Conservation (phyloP, 805 yeast genomes). For the Barnettozyma wickerhamii region DNA sequence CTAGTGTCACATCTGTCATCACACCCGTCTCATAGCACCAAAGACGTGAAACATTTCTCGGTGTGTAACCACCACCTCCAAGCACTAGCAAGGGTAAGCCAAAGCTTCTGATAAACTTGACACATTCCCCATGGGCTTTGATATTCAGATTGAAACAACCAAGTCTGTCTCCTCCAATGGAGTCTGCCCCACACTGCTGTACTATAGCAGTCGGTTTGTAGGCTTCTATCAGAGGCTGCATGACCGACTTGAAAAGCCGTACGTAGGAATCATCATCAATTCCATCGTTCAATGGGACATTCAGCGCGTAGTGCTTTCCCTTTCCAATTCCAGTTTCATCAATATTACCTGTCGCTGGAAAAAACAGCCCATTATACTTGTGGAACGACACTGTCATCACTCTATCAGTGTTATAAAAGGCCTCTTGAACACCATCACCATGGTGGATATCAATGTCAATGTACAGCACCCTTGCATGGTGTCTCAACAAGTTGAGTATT, state of each 20-base stretch:
- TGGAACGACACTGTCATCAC: slow-evolving; percentile 91
- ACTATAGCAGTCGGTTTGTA: slow-evolving; percentile 95
- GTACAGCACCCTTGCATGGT: slow-evolving; percentile 81
- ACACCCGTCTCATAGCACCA: slow-evolving; percentile 95
- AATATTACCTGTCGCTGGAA: slow-evolving; percentile 90
- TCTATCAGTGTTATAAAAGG: slow-evolving; percentile 85
- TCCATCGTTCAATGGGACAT: slow-evolving; percentile 88
- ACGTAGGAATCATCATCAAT: slow-evolving; percentile 74
- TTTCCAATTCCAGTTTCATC: slow-evolving; percentile 80
- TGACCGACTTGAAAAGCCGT: slow-evolving; percentile 51
- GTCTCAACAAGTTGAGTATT: slow-evolving; percentile 70
- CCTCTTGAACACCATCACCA: slow-evolving; percentile 95
- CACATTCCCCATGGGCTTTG: slow-evolving; percentile 95
- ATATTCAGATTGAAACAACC: slow-evolving; percentile 95
- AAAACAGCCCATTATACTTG: slow-evolving; percentile 79
- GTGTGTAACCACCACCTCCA: slow-evolving; percentile 99
- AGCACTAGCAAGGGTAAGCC: slow-evolving; percentile 88
- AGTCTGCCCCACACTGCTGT: slow-evolving; percentile 98
- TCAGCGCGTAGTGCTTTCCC: slow-evolving; percentile 79
- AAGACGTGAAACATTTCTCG: slow-evolving; percentile 91
- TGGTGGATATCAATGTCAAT: slow-evolving; percentile 91
- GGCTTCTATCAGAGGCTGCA: slow-evolving; percentile 87
- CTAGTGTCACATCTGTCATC: slow-evolving; percentile 72
- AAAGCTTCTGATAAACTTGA: slow-evolving; percentile 78
- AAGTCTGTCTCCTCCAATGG: slow-evolving; percentile 89